A percentile compares a stretch with the other conserved stretches of the same genome.
These are phyloP conservation scores for Syncephalastrum sp. DNA, from an alignment of 371 early-diverging fungal species.

Conservation along the genomic window DNA sequence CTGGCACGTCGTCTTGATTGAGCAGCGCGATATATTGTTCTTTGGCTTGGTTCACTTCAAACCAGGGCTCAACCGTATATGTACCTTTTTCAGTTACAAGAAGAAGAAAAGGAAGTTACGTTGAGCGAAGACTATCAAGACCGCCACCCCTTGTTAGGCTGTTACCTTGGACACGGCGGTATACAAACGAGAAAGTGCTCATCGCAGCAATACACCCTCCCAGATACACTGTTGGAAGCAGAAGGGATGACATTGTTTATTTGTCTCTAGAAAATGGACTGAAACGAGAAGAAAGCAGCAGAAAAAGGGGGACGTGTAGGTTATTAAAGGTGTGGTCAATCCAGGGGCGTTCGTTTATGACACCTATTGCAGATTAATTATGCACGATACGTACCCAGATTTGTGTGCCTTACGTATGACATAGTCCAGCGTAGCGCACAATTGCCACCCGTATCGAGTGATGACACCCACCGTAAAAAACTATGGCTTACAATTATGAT, in stretches of 20 bases:
- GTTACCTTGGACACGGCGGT: constrained; percentile 44
- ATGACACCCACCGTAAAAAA: no score
- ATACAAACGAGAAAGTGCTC: constrained; percentile 60
- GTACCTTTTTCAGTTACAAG: constrained; percentile 19
- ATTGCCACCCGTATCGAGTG: no score
- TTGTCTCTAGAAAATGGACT: no score
- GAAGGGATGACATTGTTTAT: constrained; percentile 36
- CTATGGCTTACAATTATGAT: no score
- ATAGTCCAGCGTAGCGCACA: no score
- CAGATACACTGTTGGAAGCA: constrained; percentile 56
- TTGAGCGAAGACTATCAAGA: not conserved
- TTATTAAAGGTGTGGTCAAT: no score
- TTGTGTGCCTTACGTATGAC: no score
- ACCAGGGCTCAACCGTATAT: constrained; percentile 67
- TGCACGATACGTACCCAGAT: no score
- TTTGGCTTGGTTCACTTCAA: constrained; percentile 62
- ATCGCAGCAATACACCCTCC: constrained; percentile 66
- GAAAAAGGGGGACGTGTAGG: no score
- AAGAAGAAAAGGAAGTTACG: not conserved
- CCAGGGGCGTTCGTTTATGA: no score
- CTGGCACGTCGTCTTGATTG: constrained; percentile 58
- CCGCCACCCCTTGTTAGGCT: no score
- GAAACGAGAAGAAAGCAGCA: not conserved
- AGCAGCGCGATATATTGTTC: constrained; percentile 73
- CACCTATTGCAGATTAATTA: no score